Percentiles rank a stretch among this genome's conserved stretches.
These are phyloP conservation scores for Teunomyces tritomae DNA, from an alignment of 805 yeast genomes.

Conservation along the genomic window DNA sequence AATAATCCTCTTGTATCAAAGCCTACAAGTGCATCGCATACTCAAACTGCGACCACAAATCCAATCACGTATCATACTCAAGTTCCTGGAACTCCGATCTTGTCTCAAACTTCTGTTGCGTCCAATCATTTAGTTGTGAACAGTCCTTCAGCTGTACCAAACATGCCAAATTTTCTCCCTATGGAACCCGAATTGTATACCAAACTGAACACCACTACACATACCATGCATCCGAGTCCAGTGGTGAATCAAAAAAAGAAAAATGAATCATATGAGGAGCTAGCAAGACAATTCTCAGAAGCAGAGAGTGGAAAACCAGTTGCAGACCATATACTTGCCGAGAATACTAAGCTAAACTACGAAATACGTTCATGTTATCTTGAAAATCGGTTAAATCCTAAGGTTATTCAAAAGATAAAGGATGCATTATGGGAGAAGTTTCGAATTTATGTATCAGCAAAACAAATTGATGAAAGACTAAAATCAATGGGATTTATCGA, in stretches of 20 bases:
- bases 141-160: too few relatives aligned
- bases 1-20: too few relatives aligned
- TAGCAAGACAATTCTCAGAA: neutral
- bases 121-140: too few relatives aligned
- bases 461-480: neutral
- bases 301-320: neutral
- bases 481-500: neutral
- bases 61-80: too few relatives aligned
- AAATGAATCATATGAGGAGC: neutral
- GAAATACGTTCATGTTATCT: neutral
- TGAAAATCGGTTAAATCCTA: neutral
- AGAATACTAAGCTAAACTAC: neutral
- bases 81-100: too few relatives aligned
- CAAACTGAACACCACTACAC: too few relatives aligned
- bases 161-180: too few relatives aligned
- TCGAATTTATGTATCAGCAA: neutral
- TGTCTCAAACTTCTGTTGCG: too few relatives aligned
- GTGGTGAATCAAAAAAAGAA: neutral
- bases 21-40: too few relatives aligned
- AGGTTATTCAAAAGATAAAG: neutral
- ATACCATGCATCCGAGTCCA: too few relatives aligned
- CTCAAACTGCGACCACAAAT: too few relatives aligned
- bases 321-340: neutral
- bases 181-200: too few relatives aligned
- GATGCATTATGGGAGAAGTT: neutral